Evolutionary conservation across 1,284 basidiomycete species (phyloP).

Genomic region (Phellinidium pouzarii): DNA sequence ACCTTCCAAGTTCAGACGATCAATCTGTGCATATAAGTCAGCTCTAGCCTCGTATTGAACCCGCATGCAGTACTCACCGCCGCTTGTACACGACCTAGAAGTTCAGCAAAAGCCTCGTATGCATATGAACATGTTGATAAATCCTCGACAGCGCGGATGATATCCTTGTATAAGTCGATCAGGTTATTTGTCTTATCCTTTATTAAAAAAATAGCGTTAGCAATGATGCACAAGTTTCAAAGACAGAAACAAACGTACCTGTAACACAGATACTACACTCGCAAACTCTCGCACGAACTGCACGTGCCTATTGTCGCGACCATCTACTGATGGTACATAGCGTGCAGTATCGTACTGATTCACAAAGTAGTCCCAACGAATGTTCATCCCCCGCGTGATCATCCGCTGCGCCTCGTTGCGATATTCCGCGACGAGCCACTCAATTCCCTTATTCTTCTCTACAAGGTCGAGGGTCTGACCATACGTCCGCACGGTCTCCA

Average conservation of each 20-base stretch:
- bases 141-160: constrained; percentile 79
- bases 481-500: constrained; percentile 97
- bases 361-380: constrained; percentile 96
- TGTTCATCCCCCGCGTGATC: constrained; percentile 88
- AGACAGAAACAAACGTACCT: constrained; percentile 56
- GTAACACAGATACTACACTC: constrained; percentile 80
- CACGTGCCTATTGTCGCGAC: constrained; percentile 83
- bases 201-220: constrained; percentile 44
- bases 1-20: constrained; percentile 91
- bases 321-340: constrained; percentile 64
- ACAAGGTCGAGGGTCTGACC: constrained; percentile 90
- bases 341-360: constrained; percentile 83
- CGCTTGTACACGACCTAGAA: constrained; percentile 79
- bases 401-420: constrained; percentile 87
- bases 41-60: not conserved
- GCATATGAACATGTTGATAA: constrained; percentile 84
- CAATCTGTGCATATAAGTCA: constrained; percentile 50
- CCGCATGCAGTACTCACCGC: constrained; percentile 46
- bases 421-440: constrained; percentile 90
- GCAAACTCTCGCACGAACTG: constrained; percentile 95
- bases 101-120: constrained; percentile 70
- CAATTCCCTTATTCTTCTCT: constrained; percentile 83
- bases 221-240: constrained; percentile 84
- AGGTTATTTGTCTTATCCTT: constrained; percentile 93
- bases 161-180: constrained; percentile 87